These are phyloP conservation scores for Penicillium sp. DNA, from an alignment of 2,329 filamentous ascomycete species.

Conservation along the genomic window DNA sequence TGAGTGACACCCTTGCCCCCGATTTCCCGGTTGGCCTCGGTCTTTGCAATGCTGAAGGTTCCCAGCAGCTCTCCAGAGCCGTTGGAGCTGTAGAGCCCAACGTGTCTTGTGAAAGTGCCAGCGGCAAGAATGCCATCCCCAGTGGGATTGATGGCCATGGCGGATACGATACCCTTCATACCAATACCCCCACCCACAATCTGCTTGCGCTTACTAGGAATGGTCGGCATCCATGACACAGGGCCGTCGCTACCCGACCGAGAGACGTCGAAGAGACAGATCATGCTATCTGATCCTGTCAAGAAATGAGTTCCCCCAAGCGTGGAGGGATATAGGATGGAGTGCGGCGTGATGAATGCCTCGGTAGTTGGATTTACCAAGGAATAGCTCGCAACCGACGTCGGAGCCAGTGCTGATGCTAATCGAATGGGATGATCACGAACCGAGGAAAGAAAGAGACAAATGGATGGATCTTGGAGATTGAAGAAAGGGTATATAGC, in stretches of 20 bases:
- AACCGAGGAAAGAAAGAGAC: conserved; percentile 50
- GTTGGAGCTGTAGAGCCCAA: conserved; percentile 53
- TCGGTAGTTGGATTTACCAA: conserved; percentile 54
- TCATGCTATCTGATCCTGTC: conserved; percentile 51
- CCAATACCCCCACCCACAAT: conserved; percentile 45
- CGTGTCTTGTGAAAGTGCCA: conserved; percentile 53
- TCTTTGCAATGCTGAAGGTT: conserved; percentile 47
- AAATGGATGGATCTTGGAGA: conserved; percentile 47
- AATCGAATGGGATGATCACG: conserved; percentile 55
- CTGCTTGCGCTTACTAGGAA: conserved; percentile 47
- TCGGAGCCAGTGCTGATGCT: conserved; percentile 51
- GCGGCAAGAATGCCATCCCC: conserved; percentile 51
- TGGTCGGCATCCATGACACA: conserved; percentile 43
- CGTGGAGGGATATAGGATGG: conserved; percentile 49
- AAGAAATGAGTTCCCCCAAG: conserved; percentile 51
- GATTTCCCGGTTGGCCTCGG: conserved; percentile 36
- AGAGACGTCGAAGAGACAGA: conserved; percentile 55
- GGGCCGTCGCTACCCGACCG: conserved; percentile 47
- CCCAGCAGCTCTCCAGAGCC: conserved; percentile 49
- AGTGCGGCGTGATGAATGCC: conserved; percentile 52
- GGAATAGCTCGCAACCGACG: conserved; percentile 50
- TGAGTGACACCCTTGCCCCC: conserved; percentile 53
- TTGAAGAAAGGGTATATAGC: conserved; percentile 54
- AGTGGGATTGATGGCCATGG: conserved; percentile 45
- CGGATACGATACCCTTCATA: conserved; percentile 55